A percentile compares a stretch with the other conserved stretches of the same genome.
Evolutionary conservation across 495 filamentous ascomycete species (phyloP).

Genomic region (Aspergillus olivimuriae): DNA sequence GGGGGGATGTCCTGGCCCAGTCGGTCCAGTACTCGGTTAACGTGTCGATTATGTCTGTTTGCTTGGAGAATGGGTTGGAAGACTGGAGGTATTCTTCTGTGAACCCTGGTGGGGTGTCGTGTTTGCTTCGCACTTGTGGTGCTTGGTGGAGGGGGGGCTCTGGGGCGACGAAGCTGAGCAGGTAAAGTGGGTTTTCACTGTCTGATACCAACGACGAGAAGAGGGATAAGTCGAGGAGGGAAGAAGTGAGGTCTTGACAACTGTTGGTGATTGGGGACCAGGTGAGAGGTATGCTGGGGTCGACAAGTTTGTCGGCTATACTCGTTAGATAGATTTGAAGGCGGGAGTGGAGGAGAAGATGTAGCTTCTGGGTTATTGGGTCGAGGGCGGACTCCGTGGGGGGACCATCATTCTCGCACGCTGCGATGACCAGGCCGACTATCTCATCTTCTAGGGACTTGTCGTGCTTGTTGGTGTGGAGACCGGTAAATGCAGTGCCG

Average conservation of each 20-base stretch:
- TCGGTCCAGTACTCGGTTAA: constrained; percentile 38
- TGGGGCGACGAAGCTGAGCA: constrained; percentile 34
- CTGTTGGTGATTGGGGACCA: constrained; percentile 25
- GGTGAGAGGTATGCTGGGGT: constrained; percentile 12
- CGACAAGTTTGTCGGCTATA: constrained; percentile 20
- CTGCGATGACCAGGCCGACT: constrained; percentile 16
- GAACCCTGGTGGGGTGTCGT: constrained; percentile 31
- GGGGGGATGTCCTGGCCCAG: constrained; percentile 35
- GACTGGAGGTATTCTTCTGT: constrained; percentile 36
- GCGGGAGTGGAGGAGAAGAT: constrained; percentile 8
- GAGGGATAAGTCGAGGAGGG: constrained; percentile 20
- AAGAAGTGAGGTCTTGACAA: constrained; percentile 29
- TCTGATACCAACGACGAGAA: constrained; percentile 22
- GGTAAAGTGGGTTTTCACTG: constrained; percentile 18
- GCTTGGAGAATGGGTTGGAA: constrained; percentile 27
- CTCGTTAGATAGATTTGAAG: constrained; percentile 18
- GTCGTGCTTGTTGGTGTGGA: constrained; percentile 5
- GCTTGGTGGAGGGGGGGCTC: constrained; percentile 1
- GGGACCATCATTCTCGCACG: background rate
- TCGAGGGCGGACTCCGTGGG: background rate
- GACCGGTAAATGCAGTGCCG: constrained; percentile 27
- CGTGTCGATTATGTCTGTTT: constrained; percentile 35
- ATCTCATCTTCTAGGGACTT: constrained; percentile 17
- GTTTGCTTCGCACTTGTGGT: constrained; percentile 23
- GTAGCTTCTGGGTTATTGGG: constrained; percentile 6